Evolutionary conservation across 2,329 filamentous ascomycete species (phyloP), one percentile per base, ranked within the genome.

Genomic region (Exophiala xenobiotica): DNA sequence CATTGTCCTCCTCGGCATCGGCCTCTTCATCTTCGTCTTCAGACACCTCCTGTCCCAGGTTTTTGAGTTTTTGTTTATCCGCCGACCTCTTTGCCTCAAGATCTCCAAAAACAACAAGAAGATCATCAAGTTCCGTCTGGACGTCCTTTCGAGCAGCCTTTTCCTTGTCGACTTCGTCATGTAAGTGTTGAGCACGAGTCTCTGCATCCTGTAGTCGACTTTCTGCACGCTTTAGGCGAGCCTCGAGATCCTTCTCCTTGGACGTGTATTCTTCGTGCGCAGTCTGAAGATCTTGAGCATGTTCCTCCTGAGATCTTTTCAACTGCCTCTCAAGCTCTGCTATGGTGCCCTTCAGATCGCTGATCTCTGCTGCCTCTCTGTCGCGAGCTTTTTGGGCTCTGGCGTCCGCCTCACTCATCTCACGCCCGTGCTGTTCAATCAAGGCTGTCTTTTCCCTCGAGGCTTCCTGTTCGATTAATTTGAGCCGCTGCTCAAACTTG

Each of bases 31-130:
- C 85, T 57, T 90, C 88, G n/a, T 74, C 86, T 58, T 92, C 88
- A 1, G 88, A 90, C 7, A 92, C 82, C 54, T 77, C 75, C 64
- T 88, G 80, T 2, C 87, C 87, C 14, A 90, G 73, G 18, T 78
- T 80, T 62, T 80, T 79, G 11, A 90, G 74, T 42, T 81, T 85
- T 69, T 75, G 69, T 72, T 78, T 92, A 65, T 92, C 90, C 61
- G 81, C 82, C 35, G 78, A 77, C 42, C 83, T 76, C 71, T 91
- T 92, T 47, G 89, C 86, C 68, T 93, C 88, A 14, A 90, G 65
- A 64, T 93, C 88, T 11, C 82, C 83, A 68, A 91, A 89, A 4
- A 93, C 85, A 73, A 92, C 87, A 27, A 93, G 72, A 47, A 92
- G 75, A 67, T 93, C 88, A 60, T 93, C 88, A 39, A 92, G 74